Percentiles rank a stretch among this genome's conserved stretches.
phyloP scores from a whole-genome alignment of 805 yeast genomes.

The Schwanniomyces yamadae region DNA sequence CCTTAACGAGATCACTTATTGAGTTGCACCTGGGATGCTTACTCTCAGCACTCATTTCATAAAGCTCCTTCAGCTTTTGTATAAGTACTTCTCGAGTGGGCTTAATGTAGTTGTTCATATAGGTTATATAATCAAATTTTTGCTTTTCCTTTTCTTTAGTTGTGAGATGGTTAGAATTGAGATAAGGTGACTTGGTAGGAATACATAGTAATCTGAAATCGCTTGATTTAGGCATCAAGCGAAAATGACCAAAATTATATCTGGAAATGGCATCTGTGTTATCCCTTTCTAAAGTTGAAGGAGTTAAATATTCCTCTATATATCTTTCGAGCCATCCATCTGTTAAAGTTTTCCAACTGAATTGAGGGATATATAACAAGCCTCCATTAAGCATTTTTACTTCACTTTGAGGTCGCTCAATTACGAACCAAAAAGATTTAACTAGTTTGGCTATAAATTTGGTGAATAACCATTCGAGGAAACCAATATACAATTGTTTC shows the following conservation, averaged over 20 bases:
- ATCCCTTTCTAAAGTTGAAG: not conserved
- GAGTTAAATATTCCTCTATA: constrained; percentile 32
- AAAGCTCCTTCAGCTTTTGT: constrained; percentile 3
- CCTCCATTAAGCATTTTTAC: constrained; percentile 9
- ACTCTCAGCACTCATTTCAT: constrained; percentile 7
- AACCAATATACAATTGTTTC: constrained; percentile 31
- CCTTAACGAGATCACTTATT: constrained; percentile 42
- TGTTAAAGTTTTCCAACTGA: constrained; percentile 51
- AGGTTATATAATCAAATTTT: constrained; percentile 23
- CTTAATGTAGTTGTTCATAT: constrained; percentile 35
- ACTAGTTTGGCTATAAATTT: constrained; percentile 47
- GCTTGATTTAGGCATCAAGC: constrained; percentile 58
- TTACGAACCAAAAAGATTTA: constrained; percentile 61
- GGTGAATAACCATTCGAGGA: constrained; percentile 60
- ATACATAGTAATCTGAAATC: constrained; percentile 62
- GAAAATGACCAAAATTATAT: constrained; percentile 36
- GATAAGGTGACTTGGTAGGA: constrained; percentile 33
- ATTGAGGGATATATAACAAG: constrained; percentile 54
- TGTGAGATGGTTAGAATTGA: not conserved
- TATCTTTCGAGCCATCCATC: constrained; percentile 45
- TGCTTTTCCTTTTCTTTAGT: constrained; percentile 27
- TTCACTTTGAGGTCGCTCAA: constrained; percentile 37
- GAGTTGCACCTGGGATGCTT: constrained; percentile 37
- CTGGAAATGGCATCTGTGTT: not conserved
- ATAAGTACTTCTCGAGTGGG: constrained; percentile 38